These are phyloP conservation scores for Quercus alba DNA, from an alignment of 306 rosid species.

Conservation along the genomic window DNA sequence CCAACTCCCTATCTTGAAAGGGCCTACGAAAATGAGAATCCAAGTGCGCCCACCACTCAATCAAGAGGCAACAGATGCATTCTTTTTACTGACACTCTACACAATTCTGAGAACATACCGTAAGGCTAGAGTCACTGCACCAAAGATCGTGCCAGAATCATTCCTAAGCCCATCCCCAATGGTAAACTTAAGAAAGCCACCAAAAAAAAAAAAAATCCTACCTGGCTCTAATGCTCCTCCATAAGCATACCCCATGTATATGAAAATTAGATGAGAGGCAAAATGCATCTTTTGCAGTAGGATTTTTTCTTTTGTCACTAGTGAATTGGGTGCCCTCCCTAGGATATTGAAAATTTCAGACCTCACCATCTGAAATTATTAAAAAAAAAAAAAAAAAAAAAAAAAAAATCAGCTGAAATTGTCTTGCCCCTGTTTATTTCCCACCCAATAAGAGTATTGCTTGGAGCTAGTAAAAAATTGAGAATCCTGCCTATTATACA, in stretches of 20 bases:
- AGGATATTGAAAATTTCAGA: not conserved
- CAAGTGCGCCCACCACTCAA: too few species aligned
- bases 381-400: not conserved
- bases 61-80: too few species aligned
- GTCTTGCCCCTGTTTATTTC: not conserved
- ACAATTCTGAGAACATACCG: too few species aligned
- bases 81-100: too few species aligned
- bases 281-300: not conserved
- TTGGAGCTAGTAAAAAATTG: not conserved
- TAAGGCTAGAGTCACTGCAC: too few species aligned
- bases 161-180: too few species aligned
- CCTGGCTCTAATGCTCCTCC: too few species aligned
- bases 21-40: too few species aligned
- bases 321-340: not conserved
- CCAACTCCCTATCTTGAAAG: too few species aligned
- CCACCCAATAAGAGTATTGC: not conserved
- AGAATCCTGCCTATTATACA: not conserved
- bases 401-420: not conserved
- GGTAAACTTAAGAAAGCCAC: too few species aligned
- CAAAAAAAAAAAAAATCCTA: too few species aligned
- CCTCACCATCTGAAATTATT: not conserved
- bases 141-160: too few species aligned
- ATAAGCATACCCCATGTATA: not conserved
- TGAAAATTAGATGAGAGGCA: not conserved
- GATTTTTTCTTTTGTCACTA: not conserved